Evolutionary conservation across 1,284 basidiomycete genomes (phyloP).

Genomic region (Mycosarcoma maydis): DNA sequence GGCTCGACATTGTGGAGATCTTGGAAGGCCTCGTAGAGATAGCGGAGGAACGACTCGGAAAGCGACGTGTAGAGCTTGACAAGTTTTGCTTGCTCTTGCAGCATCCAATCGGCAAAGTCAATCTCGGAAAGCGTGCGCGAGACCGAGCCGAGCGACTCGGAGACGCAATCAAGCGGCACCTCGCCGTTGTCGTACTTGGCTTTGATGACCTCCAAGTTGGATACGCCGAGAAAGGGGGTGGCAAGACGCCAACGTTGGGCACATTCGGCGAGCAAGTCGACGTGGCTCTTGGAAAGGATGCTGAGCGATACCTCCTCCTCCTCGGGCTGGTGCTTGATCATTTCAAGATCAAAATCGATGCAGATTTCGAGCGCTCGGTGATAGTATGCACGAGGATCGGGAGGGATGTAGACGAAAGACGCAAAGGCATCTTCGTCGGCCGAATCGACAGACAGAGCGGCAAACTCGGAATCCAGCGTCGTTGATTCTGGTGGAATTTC

Average conservation of each 20-base stretch:
- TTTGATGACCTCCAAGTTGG: conserved; percentile 87
- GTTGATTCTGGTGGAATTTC: conserved; percentile 15
- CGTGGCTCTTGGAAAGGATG: conserved; percentile 83
- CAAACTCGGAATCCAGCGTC: conserved; percentile 35
- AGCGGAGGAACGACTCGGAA: conserved; percentile 87
- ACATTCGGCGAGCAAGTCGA: conserved; percentile 86
- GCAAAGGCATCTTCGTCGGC: conserved; percentile 53
- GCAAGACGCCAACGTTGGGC: conserved; percentile 88
- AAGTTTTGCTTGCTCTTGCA: conserved; percentile 76
- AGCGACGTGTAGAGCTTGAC: conserved; percentile 67
- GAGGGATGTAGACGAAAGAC: conserved; percentile 84
- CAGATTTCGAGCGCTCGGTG: conserved; percentile 83
- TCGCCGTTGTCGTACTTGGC: conserved; percentile 88
- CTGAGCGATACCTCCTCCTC: conserved; percentile 95
- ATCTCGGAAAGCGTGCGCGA: conserved; percentile 77
- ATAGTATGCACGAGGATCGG: conserved; percentile 86
- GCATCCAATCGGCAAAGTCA: conserved; percentile 75
- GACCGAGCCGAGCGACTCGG: conserved; percentile 81
- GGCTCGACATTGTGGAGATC: conserved; percentile 64
- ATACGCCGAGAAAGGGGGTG: conserved; percentile 78
- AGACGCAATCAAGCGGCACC: conserved; percentile 89
- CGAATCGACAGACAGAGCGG: conserved; percentile 17
- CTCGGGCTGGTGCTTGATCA: conserved; percentile 88
- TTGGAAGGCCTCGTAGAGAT: conserved; percentile 85
- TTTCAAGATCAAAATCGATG: conserved; percentile 84